phyloP scores from a whole-genome alignment of 106 monocot genomes.

The Allium cepa region DNA sequence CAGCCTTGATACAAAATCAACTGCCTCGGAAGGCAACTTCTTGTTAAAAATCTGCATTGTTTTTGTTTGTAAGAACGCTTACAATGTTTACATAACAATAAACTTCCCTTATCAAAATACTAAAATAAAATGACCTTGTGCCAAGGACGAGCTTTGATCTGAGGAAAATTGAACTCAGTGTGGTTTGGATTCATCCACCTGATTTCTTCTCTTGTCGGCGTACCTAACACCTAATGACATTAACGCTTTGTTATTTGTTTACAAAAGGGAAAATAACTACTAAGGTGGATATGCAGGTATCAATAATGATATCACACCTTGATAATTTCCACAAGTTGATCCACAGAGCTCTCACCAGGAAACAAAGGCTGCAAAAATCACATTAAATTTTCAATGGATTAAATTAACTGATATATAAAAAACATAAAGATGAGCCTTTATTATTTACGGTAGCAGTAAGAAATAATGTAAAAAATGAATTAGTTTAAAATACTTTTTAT shows the following conservation, averaged over 20 bases:
- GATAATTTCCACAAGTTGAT: slow-evolving; percentile 59
- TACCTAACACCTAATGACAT: slow-evolving; percentile 35
- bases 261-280: background rate
- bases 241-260: background rate
- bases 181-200: slow-evolving; percentile 52
- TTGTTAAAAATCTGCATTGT: slow-evolving; percentile 38
- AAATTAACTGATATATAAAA: too few relatives aligned
- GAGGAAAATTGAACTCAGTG: slow-evolving; percentile 46
- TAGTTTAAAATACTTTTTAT: too few relatives aligned
- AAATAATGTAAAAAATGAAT: too few relatives aligned
- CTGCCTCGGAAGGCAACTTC: slow-evolving; percentile 30
- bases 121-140: slow-evolving; percentile 20
- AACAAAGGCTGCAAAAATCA: slow-evolving; percentile 42
- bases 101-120: background rate
- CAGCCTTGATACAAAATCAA: slow-evolving; percentile 37
- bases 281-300: background rate
- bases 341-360: slow-evolving; percentile 60
- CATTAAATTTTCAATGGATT: too few relatives aligned
- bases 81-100: background rate
- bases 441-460: too few relatives aligned
- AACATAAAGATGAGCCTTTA: too few relatives aligned
- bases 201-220: slow-evolving; percentile 48
- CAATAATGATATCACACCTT: slow-evolving; percentile 23
- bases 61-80: slow-evolving; percentile 3
- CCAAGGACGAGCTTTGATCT: slow-evolving; percentile 45